Percentiles rank a stretch among this genome's conserved stretches.
Evolutionary conservation across 1,284 basidiomycete genomes (phyloP).

Genomic region (Moniliophthora roreri): DNA sequence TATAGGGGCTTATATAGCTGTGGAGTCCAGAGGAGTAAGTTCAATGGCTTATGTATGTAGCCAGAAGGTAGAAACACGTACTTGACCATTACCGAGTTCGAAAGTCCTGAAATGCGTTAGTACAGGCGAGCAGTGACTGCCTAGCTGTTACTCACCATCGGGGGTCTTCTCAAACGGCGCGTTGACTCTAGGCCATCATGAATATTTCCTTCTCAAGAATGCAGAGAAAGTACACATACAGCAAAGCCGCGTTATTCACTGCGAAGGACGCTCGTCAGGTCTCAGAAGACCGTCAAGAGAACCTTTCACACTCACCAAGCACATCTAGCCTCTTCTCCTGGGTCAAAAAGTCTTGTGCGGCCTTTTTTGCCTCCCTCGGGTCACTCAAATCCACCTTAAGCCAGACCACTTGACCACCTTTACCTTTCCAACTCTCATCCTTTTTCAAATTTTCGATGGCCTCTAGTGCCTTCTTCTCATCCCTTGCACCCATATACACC

Average conservation of each 20-base stretch:
- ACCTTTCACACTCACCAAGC: constrained; percentile 5
- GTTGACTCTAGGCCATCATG: constrained; percentile 10
- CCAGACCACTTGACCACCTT: constrained; percentile 41
- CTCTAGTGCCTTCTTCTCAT: constrained; percentile 34
- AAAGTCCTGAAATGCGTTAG: constrained; percentile 25
- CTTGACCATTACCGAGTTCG: constrained; percentile 42
- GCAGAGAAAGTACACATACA: constrained; percentile 10
- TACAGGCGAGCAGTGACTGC: not conserved
- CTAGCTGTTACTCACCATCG: constrained; percentile 28
- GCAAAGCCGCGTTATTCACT: constrained; percentile 48
- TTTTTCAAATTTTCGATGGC: constrained; percentile 37
- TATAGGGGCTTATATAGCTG: constrained; percentile 47
- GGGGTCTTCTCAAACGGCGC: constrained; percentile 25
- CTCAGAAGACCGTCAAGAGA: not conserved
- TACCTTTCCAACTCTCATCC: constrained; percentile 34
- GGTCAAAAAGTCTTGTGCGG: constrained; percentile 36
- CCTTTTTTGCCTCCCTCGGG: constrained; percentile 38
- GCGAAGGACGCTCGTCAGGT: not conserved
- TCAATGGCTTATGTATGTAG: not conserved
- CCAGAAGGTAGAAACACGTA: constrained; percentile 23
- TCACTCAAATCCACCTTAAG: constrained; percentile 46
- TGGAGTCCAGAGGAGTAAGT: not conserved
- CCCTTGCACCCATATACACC: constrained; percentile 45
- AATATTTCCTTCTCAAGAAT: not conserved
- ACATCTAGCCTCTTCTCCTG: constrained; percentile 35